Conservation (phyloP, 2,329 filamentous ascomycete genomes). For the Elsinoe necatrix region DNA sequence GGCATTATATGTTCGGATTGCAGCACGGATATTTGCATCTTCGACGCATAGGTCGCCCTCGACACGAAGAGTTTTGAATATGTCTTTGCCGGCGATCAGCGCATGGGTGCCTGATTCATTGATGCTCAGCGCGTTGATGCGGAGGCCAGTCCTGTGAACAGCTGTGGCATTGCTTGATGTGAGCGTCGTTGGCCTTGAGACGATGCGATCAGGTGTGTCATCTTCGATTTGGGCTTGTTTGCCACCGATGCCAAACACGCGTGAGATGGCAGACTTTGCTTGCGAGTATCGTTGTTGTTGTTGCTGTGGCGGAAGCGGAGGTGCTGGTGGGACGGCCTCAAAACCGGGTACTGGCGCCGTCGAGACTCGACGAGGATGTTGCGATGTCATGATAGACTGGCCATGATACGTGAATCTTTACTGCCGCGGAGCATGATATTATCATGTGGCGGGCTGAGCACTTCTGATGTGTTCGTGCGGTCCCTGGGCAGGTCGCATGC, state of each 20-base stretch:
- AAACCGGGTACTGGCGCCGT: slow-evolving; percentile 16
- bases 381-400: slow-evolving; percentile 6
- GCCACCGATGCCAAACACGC: slow-evolving; percentile 47
- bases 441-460: background rate
- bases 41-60: slow-evolving; percentile 50
- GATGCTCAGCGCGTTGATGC: slow-evolving; percentile 55
- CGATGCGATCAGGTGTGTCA: slow-evolving; percentile 27
- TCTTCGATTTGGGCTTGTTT: slow-evolving; percentile 36
- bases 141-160: slow-evolving; percentile 55
- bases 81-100: slow-evolving; percentile 56
- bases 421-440: background rate
- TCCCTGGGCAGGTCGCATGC: too few species aligned
- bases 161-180: slow-evolving; percentile 42
- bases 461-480: background rate
- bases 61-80: slow-evolving; percentile 56
- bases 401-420: background rate
- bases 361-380: slow-evolving; percentile 15
- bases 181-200: slow-evolving; percentile 26
- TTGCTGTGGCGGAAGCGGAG: slow-evolving; percentile 18
- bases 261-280: slow-evolving; percentile 35
- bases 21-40: slow-evolving; percentile 55
- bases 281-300: slow-evolving; percentile 15
- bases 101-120: slow-evolving; percentile 56
- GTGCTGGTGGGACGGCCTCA: slow-evolving; percentile 17
- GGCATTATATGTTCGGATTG: slow-evolving; percentile 42